Evolutionary conservation across 2,329 filamentous ascomycete genomes (phyloP).

Genomic region (Penicillium hordei): DNA sequence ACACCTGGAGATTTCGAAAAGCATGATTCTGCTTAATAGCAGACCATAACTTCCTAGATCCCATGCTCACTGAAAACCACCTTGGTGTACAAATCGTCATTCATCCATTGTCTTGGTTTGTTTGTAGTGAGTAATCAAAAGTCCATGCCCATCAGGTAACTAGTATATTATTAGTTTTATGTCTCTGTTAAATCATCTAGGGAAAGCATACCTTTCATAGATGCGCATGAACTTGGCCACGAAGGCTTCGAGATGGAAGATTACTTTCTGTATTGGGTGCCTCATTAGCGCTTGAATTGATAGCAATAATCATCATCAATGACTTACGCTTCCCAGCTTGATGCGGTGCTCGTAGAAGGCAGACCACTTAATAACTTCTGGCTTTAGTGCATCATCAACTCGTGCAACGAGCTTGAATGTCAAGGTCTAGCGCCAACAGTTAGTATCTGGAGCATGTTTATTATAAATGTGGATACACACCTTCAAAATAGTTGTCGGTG

Average conservation of each 20-base stretch:
- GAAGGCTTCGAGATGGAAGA: conserved; percentile 97
- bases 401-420: conserved; percentile 88
- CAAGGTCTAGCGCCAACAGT: conserved; percentile 57
- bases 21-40: background rate
- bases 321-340: conserved; percentile 68
- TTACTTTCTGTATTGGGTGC: conserved; percentile 65
- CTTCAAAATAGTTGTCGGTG: conserved; percentile 89
- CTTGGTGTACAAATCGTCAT: conserved; percentile 32
- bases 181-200: conserved; percentile 2
- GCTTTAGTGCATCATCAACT: conserved; percentile 85
- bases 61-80: conserved; percentile 4
- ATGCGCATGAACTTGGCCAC: conserved; percentile 98
- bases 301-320: too few relatives aligned
- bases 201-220: conserved; percentile 72
- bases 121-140: conserved; percentile 41
- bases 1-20: background rate
- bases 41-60: background rate
- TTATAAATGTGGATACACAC: conserved; percentile 32
- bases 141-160: conserved; percentile 73
- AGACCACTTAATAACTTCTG: conserved; percentile 91
- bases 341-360: conserved; percentile 97
- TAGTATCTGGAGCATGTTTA: background rate
- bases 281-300: conserved; percentile 5
- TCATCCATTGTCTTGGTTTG: conserved; percentile 21
- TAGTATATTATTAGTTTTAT: conserved; percentile 44